Conservation (phyloP, 805 yeast species). For the Pichia scutulata region DNA sequence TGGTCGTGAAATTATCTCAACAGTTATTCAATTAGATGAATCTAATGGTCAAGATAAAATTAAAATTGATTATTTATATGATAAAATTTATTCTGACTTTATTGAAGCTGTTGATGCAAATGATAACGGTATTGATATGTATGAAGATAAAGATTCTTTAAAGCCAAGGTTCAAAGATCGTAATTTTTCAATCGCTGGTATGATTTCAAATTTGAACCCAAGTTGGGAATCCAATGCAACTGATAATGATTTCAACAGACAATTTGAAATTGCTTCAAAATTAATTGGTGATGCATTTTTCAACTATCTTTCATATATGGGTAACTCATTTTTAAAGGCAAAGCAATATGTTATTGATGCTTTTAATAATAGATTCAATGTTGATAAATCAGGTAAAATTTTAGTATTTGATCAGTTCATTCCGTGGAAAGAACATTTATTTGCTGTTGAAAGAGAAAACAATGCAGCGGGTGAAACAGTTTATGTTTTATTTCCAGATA, state of each 20-base stretch:
- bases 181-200: conserved; percentile 67
- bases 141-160: conserved; percentile 41
- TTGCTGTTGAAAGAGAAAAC: conserved; percentile 56
- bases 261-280: conserved; percentile 62
- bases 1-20: conserved; percentile 61
- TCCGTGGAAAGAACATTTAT: conserved; percentile 95
- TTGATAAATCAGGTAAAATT: conserved; percentile 66
- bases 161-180: conserved; percentile 63
- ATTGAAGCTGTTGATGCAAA: conserved; percentile 92
- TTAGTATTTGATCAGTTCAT: conserved; percentile 67
- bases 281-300: conserved; percentile 80
- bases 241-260: conserved; percentile 57
- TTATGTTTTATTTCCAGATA: conserved; percentile 76
- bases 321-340: conserved; percentile 89
- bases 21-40: conserved; percentile 36
- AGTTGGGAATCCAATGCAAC: conserved; percentile 67
- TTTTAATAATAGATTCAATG: conserved; percentile 48
- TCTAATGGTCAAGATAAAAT: conserved; percentile 26
- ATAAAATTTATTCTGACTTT: conserved; percentile 76
- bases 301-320: conserved; percentile 59
- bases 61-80: conserved; percentile 52
- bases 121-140: conserved; percentile 85
- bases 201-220: conserved; percentile 78
- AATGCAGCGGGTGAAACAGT: conserved; percentile 48
- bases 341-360: conserved; percentile 69